phyloP scores from a whole-genome alignment of 1,139 yeast genomes.

The Hemisphaericaspora xylofermentans region DNA sequence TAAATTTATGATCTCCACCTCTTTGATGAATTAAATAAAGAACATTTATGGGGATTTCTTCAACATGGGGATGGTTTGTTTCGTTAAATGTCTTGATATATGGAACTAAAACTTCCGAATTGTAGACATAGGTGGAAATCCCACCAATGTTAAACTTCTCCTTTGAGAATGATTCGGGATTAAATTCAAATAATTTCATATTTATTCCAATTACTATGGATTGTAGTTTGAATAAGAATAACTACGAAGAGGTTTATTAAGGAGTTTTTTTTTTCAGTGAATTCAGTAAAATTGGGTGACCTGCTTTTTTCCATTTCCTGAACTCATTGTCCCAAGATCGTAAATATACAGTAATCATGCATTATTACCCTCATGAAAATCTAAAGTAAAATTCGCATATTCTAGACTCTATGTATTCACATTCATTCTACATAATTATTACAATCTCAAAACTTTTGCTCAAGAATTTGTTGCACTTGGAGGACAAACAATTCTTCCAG shows the following conservation, averaged over 20 bases:
- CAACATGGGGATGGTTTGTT: constrained; percentile 13
- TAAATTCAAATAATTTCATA: constrained; percentile 22
- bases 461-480: not conserved
- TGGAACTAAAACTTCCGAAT: constrained; percentile 24
- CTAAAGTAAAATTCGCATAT: too few species aligned
- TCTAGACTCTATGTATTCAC: too few species aligned
- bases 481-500: constrained; percentile 11
- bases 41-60: constrained; percentile 36
- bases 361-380: too few species aligned
- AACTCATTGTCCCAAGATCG: too few species aligned
- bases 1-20: constrained; percentile 25
- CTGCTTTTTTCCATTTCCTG: too few species aligned
- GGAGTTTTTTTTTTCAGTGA: too few species aligned
- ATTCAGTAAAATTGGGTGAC: too few species aligned
- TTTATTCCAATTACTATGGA: not conserved
- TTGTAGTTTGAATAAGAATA: too few species aligned
- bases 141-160: constrained; percentile 32
- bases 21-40: constrained; percentile 43
- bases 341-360: too few species aligned
- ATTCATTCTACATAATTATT: too few species aligned
- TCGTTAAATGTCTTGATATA: constrained; percentile 23
- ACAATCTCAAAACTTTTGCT: not conserved
- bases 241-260: too few species aligned
- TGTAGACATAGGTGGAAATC: constrained; percentile 34
- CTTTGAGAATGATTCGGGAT: constrained; percentile 24